Evolutionary conservation across 2,329 filamentous ascomycete genomes (phyloP).

Genomic region (Metarhizium brunneum): DNA sequence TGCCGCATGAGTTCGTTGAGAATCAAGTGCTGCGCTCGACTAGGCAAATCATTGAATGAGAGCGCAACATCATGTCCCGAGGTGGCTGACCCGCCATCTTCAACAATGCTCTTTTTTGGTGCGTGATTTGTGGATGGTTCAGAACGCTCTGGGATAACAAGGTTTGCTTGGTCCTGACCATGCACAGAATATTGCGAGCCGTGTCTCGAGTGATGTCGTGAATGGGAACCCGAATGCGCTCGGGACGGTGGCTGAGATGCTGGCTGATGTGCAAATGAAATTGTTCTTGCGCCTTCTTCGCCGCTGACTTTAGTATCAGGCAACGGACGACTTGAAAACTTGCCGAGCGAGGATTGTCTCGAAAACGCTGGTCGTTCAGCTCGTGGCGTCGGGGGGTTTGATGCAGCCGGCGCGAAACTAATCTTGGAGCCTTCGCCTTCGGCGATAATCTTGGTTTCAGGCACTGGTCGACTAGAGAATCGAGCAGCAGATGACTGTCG

Average conservation of each 20-base stretch:
- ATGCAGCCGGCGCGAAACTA: conserved; percentile 50
- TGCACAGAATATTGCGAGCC: conserved; percentile 24
- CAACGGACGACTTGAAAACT: conserved; percentile 54
- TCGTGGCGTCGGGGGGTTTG: conserved; percentile 15
- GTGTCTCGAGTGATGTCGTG: conserved; percentile 26
- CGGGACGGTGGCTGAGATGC: conserved; percentile 6
- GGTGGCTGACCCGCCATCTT: conserved; percentile 33
- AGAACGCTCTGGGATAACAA: conserved; percentile 34
- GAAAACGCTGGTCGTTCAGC: conserved; percentile 28
- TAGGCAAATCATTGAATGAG: conserved; percentile 80
- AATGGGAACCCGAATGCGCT: conserved; percentile 17
- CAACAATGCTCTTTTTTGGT: conserved; percentile 10
- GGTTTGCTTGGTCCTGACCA: conserved; percentile 23
- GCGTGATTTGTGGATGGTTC: conserved; percentile 10
- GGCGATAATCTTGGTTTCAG: conserved; percentile 55
- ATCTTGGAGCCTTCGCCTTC: conserved; percentile 54
- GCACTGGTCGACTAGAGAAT: conserved; percentile 66
- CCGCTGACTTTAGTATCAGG: conserved; percentile 51
- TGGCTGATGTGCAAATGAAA: conserved; percentile 48
- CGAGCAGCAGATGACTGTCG: conserved; percentile 45
- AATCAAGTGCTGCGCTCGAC: conserved; percentile 76
- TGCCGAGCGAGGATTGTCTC: conserved; percentile 38
- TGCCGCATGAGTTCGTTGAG: conserved; percentile 73
- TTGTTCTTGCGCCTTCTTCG: conserved; percentile 45
- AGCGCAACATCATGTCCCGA: conserved; percentile 57